Evolutionary conservation across 2,329 filamentous ascomycete species (phyloP), one percentile per base, ranked within the genome.

Genomic region (Fusarium fujikuroi): DNA sequence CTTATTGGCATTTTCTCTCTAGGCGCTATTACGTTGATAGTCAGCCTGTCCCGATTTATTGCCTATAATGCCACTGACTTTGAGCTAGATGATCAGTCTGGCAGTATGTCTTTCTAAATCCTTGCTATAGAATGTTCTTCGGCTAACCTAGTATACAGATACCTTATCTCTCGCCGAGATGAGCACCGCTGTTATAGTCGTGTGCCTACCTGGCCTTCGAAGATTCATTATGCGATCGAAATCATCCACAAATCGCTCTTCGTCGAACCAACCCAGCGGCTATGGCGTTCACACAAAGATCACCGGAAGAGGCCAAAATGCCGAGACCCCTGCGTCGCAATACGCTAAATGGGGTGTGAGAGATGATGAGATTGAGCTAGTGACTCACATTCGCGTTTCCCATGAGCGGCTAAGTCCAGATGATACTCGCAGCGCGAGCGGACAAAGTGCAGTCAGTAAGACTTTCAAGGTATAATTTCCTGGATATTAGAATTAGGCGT

Each of bases 311-410:
- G 56, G 56, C 19, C 59, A 57, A 18, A 57, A 21, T 2, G 36
- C 14, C 16, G 42, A 42, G 2, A 25, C n/a, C 7, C 63, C 46
- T 5, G 23, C 36, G 3, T 67, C 65, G 2, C 49, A 47, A 2
- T 67, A 67, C 2, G 40, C 57, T 9, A 67, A 67, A 60, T 67
- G 65, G 65, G 65, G 65, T 3, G 40, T 67, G 2, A 14, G 62
- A 7, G 65, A 67, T 6, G 65, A 67, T 28, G 65, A 67, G n/a
- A 67, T 67, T 11, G 62, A 64, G 21, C 28, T 67, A 2, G 65
- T 67, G 5, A 67, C 65, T 5, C 53, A 67, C 15, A 61, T 67
- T 37, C 65, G 65, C 4, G 25, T 53, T 39, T 53, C 50, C 1
- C 50, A 53, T 14, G 50, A 53, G 8, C 34, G 25, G 4, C 7